Evolutionary conservation across 805 yeast genomes (phyloP).

Genomic region (Tetrapisispora pingtungensis): DNA sequence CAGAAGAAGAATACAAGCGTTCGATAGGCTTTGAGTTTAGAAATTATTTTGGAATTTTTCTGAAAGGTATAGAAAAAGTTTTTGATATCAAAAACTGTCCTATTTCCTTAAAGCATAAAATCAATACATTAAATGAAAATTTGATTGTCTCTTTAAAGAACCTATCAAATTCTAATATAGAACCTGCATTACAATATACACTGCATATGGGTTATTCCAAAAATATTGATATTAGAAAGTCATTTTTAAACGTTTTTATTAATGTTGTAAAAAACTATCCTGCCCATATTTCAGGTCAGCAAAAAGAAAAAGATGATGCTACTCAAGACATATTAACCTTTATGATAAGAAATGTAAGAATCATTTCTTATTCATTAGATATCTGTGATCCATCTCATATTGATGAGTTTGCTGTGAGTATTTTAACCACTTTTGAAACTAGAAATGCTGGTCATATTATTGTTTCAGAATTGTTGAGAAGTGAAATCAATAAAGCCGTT

Average conservation of each 20-base stretch:
- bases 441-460: constrained; percentile 36
- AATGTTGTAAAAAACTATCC: constrained; percentile 41
- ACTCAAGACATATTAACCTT: constrained; percentile 24
- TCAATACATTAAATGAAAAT: constrained; percentile 48
- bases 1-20: constrained; percentile 42
- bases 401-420: constrained; percentile 57
- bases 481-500: constrained; percentile 51
- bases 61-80: constrained; percentile 34
- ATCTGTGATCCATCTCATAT: constrained; percentile 61
- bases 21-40: constrained; percentile 55
- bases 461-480: constrained; percentile 44
- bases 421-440: constrained; percentile 44
- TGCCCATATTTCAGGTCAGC: constrained; percentile 19
- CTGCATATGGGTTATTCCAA: constrained; percentile 70
- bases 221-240: constrained; percentile 52
- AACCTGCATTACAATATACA: constrained; percentile 66
- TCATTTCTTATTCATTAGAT: constrained; percentile 45
- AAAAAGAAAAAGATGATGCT: constrained; percentile 19
- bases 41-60: constrained; percentile 55
- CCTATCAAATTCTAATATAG: constrained; percentile 60
- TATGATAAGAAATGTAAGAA: constrained; percentile 31
- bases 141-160: constrained; percentile 59
- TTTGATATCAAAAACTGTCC: constrained; percentile 30
- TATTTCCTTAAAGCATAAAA: constrained; percentile 40
- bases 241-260: constrained; percentile 70